These are phyloP conservation scores for Aureobasidium namibiae DNA, from an alignment of 2,329 filamentous ascomycete species.

Conservation along the genomic window DNA sequence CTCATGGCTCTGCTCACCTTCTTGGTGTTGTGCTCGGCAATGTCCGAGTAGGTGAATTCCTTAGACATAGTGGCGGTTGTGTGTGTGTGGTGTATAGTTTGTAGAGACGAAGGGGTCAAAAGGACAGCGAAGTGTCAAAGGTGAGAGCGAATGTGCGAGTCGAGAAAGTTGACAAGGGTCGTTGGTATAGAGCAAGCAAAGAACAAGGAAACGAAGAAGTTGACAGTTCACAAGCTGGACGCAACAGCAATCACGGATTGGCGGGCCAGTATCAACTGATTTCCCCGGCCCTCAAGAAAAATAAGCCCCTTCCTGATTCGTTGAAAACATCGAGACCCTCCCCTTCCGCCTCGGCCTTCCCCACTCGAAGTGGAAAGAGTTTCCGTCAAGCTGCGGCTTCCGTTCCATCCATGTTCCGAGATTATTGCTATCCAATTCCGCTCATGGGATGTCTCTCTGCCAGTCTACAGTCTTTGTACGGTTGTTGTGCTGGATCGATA, in stretches of 20 bases:
- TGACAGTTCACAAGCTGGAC: not conserved
- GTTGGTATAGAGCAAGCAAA: not conserved
- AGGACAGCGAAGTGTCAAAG: not conserved
- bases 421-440: too few species aligned
- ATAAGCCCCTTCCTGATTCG: not conserved
- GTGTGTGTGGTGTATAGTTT: not conserved
- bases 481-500: too few species aligned
- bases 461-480: too few species aligned
- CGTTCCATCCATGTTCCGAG: too few species aligned
- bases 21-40: slow-evolving; percentile 82
- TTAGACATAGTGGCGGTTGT: slow-evolving; percentile 40
- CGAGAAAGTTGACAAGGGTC: not conserved
- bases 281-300: not conserved
- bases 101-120: not conserved
- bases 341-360: not conserved
- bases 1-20: slow-evolving; percentile 36
- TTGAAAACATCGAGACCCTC: not conserved
- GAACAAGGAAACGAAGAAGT: slow-evolving; percentile 4
- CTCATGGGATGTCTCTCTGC: not conserved
- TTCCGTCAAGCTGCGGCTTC: not conserved
- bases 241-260: not conserved
- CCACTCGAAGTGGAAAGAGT: not conserved
- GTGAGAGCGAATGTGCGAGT: not conserved
- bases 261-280: not conserved
- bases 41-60: slow-evolving; percentile 68